A percentile compares a stretch with the other conserved stretches of the same genome.
Evolutionary conservation across 1,139 yeast genomes (phyloP).

Genomic region (Yamadazyma taylorii): DNA sequence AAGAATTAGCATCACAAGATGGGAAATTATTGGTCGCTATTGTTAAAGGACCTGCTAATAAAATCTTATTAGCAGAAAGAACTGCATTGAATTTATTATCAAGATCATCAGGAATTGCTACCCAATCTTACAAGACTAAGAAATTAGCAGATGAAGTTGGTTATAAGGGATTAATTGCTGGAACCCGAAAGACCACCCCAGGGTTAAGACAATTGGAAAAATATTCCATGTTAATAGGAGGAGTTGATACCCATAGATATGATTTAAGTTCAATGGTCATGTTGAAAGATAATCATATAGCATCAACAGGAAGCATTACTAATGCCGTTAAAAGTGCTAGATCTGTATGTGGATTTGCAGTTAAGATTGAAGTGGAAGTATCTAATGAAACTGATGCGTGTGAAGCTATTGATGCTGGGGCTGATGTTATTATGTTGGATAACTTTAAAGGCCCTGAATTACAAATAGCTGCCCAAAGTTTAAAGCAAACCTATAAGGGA

Average conservation of each 20-base stretch:
- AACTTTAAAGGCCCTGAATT: conserved; percentile 74
- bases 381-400: conserved; percentile 79
- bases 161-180: conserved; percentile 83
- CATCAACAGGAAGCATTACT: conserved; percentile 90
- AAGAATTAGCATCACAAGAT: conserved; percentile 39
- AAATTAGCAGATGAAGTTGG: conserved; percentile 68
- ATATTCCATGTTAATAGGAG: conserved; percentile 94
- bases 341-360: conserved; percentile 81
- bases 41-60: conserved; percentile 77
- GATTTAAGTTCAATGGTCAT: conserved; percentile 93
- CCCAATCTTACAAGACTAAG: conserved; percentile 62
- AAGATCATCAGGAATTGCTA: conserved; percentile 88
- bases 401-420: conserved; percentile 93
- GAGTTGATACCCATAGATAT: conserved; percentile 89
- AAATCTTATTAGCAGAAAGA: conserved; percentile 80
- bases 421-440: conserved; percentile 94
- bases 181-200: conserved; percentile 98
- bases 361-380: conserved; percentile 91
- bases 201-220: conserved; percentile 86
- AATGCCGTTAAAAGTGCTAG: conserved; percentile 78
- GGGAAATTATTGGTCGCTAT: conserved; percentile 75
- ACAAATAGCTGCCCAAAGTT: conserved; percentile 59
- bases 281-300: conserved; percentile 92
- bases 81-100: conserved; percentile 81
- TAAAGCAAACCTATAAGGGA: conserved; percentile 60